These are phyloP conservation scores for Abelmoschus esculentus DNA, from an alignment of 345 rosid species.

Conservation along the genomic window DNA sequence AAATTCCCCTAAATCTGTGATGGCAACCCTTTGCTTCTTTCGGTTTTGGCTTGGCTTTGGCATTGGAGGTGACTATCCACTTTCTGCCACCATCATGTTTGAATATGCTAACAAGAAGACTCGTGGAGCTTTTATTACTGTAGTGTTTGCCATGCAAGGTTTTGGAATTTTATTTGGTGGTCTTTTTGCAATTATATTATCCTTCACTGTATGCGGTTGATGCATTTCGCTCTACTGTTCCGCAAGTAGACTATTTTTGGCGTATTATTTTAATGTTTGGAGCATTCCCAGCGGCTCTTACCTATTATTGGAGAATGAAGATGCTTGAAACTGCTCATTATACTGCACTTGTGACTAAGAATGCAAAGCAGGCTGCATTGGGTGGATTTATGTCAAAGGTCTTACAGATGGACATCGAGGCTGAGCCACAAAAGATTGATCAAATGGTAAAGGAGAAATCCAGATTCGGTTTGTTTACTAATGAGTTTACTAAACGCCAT, in stretches of 20 bases:
- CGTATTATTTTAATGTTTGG: conserved; percentile 72
- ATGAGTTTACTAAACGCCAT: conserved; percentile 35
- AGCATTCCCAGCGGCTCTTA: conserved; percentile 69
- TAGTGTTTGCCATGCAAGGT: conserved; percentile 89
- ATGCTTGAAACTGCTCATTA: conserved; percentile 42
- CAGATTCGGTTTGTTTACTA: conserved; percentile 56
- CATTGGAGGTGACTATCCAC: conserved; percentile 74
- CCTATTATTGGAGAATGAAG: conserved; percentile 60
- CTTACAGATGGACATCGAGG: conserved; percentile 56
- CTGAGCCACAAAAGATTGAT: conserved; percentile 36
- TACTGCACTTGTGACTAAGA: conserved; percentile 81
- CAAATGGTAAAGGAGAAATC: conserved; percentile 12
- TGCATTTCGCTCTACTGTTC: conserved; percentile 47
- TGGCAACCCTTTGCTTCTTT: conserved; percentile 67
- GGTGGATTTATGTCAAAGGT: conserved; percentile 90
- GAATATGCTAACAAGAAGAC: conserved; percentile 86
- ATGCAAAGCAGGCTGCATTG: conserved; percentile 59
- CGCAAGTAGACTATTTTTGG: conserved; percentile 73
- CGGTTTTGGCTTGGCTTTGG: conserved; percentile 85
- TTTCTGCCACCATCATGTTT: conserved; percentile 76
- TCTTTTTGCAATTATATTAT: conserved; percentile 48
- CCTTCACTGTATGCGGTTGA: conserved; percentile 43
- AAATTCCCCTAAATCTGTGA: conserved; percentile 37
- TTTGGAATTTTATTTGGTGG: conserved; percentile 77
- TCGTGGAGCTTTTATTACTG: conserved; percentile 76